phyloP scores from a whole-genome alignment of 202 grass and related monocot genomes.

The Cymbopogon flexuosus region DNA sequence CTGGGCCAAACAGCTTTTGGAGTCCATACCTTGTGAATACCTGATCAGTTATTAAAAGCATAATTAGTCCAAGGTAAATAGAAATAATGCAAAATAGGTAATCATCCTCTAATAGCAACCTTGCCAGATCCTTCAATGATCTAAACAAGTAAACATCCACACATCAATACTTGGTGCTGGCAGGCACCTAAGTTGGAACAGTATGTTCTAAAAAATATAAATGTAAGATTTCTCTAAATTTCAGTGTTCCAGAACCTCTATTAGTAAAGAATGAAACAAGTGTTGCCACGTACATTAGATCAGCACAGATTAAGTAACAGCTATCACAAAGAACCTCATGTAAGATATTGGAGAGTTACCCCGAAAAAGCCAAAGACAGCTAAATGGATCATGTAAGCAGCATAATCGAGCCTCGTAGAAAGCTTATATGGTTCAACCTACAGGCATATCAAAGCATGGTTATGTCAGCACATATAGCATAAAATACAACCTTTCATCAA shows the following conservation, averaged over 20 bases:
- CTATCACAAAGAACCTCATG: conserved; percentile 8
- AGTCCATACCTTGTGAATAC: conserved; percentile 88
- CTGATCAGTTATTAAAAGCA: conserved; percentile 33
- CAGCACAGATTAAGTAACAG: neutral
- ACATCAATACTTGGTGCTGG: neutral
- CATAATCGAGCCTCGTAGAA: conserved; percentile 54
- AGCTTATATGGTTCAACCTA: conserved; percentile 68
- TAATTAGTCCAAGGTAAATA: conserved; percentile 5
- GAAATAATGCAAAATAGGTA: neutral
- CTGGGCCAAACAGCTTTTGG: conserved; percentile 83
- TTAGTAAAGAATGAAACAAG: conserved; percentile 4
- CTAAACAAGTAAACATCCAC: neutral
- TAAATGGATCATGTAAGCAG: conserved; percentile 77
- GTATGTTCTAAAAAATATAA: neutral
- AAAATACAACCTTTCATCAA: neutral
- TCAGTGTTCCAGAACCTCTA: neutral
- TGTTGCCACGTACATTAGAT: neutral
- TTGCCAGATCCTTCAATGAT: neutral
- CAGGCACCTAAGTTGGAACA: neutral
- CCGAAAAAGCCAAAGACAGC: conserved; percentile 75
- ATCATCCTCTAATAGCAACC: neutral
- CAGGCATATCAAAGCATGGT: conserved; percentile 21
- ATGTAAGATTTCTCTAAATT: conserved; percentile 10
- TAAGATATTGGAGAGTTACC: conserved; percentile 45
- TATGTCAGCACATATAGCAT: conserved; percentile 1